Conservation (phyloP, 805 yeast species). For the Wickerhamiella shivajii region DNA sequence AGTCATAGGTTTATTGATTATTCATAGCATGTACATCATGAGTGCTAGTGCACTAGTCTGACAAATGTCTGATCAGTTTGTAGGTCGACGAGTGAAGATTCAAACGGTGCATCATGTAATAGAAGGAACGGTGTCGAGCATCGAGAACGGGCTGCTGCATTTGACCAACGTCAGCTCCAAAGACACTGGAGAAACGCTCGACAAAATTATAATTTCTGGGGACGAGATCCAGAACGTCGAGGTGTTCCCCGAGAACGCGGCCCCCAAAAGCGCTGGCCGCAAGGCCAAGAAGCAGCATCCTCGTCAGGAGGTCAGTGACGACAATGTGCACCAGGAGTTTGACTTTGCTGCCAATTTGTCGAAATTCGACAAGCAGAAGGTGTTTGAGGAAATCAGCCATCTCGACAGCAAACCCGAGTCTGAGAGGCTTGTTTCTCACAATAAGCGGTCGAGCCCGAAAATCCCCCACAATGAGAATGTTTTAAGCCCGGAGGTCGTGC, state of each 20-base stretch:
- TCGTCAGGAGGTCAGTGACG: neutral
- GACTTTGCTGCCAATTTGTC: slow-evolving; percentile 74
- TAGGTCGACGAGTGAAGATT: slow-evolving; percentile 18
- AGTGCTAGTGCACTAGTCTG: no score
- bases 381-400: slow-evolving; percentile 60
- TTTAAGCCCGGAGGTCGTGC: no score
- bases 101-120: slow-evolving; percentile 11
- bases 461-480: no score
- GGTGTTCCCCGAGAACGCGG: slow-evolving; percentile 10
- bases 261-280: slow-evolving; percentile 3
- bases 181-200: slow-evolving; percentile 6
- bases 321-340: slow-evolving; percentile 42
- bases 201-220: slow-evolving; percentile 10
- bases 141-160: slow-evolving; percentile 6
- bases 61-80: slow-evolving; percentile 16
- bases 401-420: slow-evolving; percentile 46
- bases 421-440: slow-evolving; percentile 60
- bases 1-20: no score
- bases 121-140: slow-evolving; percentile 10
- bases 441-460: no score
- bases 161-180: slow-evolving; percentile 2
- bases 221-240: slow-evolving; percentile 15
- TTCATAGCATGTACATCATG: no score
- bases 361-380: slow-evolving; percentile 65
- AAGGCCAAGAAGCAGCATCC: neutral